Percentiles rank a stretch among this genome's conserved stretches.
Evolutionary conservation across 1,284 basidiomycete species (phyloP).

Genomic region (Apiotrichum mycotoxinovorans): DNA sequence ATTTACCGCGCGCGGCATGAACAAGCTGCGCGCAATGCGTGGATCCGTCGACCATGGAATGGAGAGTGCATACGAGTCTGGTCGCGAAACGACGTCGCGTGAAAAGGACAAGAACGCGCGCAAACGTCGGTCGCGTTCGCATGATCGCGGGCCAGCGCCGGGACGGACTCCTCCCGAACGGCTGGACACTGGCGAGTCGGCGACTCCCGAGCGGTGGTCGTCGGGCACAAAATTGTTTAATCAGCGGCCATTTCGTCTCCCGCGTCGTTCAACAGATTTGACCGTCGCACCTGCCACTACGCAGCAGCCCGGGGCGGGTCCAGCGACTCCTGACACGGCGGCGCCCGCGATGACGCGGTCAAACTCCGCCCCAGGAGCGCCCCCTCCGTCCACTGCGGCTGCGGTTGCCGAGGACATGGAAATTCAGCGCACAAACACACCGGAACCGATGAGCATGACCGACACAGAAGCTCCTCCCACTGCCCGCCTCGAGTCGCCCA

Average conservation of each 20-base stretch:
- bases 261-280: conserved; percentile 1
- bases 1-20: conserved; percentile 41
- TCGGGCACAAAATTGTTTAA: conserved; percentile 11
- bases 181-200: neutral
- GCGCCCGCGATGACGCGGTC: conserved; percentile 4
- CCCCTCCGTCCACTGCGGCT: neutral
- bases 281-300: neutral
- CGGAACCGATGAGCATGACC: neutral
- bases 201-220: neutral
- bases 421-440: conserved; percentile 6
- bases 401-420: neutral
- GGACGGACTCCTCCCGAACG: neutral
- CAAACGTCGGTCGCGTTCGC: neutral
- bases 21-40: conserved; percentile 26
- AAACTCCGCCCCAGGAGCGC: conserved; percentile 11
- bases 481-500: neutral
- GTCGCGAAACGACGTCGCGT: conserved; percentile 12
- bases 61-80: conserved; percentile 20
- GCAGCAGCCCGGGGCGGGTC: no score
- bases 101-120: conserved; percentile 1
- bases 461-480: neutral
- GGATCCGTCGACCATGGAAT: neutral
- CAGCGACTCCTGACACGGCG: neutral
- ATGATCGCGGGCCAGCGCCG: neutral
- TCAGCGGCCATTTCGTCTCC: conserved; percentile 9